These are phyloP conservation scores for Quercus ilex DNA, from an alignment of 306 rosid species.

Conservation along the genomic window DNA sequence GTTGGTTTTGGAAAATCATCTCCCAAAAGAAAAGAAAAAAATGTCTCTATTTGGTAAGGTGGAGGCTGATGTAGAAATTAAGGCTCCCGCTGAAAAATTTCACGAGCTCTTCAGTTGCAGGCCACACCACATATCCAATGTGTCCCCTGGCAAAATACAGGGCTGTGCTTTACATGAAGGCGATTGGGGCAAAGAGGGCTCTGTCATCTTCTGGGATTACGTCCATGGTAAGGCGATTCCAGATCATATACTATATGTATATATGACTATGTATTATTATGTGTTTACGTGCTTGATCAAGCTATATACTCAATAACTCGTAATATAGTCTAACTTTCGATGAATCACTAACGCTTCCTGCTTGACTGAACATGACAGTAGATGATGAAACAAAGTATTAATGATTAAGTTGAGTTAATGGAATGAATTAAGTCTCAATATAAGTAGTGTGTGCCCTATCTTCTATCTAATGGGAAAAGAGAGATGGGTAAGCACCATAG, in stretches of 20 bases:
- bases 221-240: constrained; percentile 15
- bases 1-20: background rate
- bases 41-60: constrained; percentile 11
- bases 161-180: constrained; percentile 14
- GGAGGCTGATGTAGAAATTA: constrained; percentile 14
- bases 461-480: no score
- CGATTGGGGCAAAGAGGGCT: constrained; percentile 20
- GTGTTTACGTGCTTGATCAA: background rate
- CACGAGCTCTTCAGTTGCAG: constrained; percentile 13
- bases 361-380: no score
- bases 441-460: no score
- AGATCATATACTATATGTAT: background rate
- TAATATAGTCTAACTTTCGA: no score
- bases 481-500: no score
- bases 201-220: constrained; percentile 19
- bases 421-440: no score
- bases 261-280: background rate
- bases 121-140: constrained; percentile 22
- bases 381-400: no score
- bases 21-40: background rate
- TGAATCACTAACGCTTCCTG: no score
- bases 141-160: background rate
- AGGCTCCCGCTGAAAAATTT: constrained; percentile 10
- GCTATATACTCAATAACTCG: no score
- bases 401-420: no score